Conservation (phyloP, 306 rosid species). For the Lablab purpureus region DNA sequence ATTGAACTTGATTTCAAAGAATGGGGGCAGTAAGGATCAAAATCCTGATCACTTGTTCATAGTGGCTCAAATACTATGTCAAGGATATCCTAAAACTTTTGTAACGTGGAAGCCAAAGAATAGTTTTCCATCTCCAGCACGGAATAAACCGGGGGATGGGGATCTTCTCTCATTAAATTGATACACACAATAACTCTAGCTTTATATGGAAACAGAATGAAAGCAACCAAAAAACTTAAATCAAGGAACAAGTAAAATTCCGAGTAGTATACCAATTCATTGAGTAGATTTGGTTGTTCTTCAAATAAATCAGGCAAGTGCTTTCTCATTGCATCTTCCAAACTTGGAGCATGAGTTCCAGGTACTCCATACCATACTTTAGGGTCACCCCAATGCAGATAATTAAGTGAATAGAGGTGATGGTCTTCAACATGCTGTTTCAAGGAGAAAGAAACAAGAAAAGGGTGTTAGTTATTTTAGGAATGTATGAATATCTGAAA, state of each 20-base stretch:
- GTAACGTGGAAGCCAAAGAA: background rate
- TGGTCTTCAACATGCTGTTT: slow-evolving; percentile 98
- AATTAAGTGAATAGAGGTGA: slow-evolving; percentile 92
- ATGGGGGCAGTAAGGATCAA: background rate
- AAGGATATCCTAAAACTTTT: background rate
- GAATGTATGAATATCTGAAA: slow-evolving; percentile 32
- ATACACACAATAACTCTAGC: background rate
- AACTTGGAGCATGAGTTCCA: slow-evolving; percentile 69
- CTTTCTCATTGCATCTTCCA: slow-evolving; percentile 85
- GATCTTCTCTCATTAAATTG: background rate
- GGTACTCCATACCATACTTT: slow-evolving; percentile 98
- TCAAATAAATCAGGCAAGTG: slow-evolving; percentile 86
- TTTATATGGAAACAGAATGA: slow-evolving; percentile 19
- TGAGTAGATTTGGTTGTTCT: slow-evolving; percentile 91
- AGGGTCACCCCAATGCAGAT: slow-evolving; percentile 95
- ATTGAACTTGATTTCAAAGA: background rate
- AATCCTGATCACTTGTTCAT: background rate
- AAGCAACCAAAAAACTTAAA: slow-evolving; percentile 35
- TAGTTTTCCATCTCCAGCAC: background rate
- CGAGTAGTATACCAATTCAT: slow-evolving; percentile 73
- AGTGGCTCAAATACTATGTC: background rate
- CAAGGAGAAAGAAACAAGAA: slow-evolving; percentile 44
- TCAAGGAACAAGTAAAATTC: slow-evolving; percentile 25
- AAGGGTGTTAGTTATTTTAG: slow-evolving; percentile 37
- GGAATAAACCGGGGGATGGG: background rate